A percentile compares a stretch with the other conserved stretches of the same genome.
Conservation (phyloP, 176 grass and related monocot genomes). For the Avena sativa region DNA sequence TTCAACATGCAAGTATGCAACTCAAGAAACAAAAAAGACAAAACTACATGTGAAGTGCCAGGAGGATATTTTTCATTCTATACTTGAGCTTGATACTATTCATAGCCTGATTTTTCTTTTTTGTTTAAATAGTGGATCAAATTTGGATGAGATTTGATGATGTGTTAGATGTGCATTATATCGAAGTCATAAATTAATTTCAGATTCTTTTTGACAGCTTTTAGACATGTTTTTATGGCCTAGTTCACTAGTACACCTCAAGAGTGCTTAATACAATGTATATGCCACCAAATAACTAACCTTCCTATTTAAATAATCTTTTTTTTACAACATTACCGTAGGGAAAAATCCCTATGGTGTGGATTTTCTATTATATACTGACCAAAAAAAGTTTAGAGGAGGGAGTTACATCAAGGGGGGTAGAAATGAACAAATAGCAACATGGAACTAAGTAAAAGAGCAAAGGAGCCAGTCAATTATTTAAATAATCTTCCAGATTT, state of each 20-base stretch:
- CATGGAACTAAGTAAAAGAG: too few species aligned
- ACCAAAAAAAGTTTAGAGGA: too few species aligned
- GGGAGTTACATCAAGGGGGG: too few species aligned
- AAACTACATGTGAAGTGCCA: neutral
- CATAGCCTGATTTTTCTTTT: neutral
- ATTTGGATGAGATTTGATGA: neutral
- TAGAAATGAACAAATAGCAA: too few species aligned
- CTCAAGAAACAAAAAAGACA: neutral
- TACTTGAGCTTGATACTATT: neutral
- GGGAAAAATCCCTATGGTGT: too few species aligned
- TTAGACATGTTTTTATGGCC: neutral
- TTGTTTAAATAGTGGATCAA: neutral
- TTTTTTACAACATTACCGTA: neutral
- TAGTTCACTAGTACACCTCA: neutral
- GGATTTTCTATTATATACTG: too few species aligned
- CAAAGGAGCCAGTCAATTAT: too few species aligned
- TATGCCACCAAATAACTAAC: neutral
- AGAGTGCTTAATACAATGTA: neutral
- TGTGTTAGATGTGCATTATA: neutral
- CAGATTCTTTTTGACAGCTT: neutral
- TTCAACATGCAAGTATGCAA: neutral
- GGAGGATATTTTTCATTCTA: neutral
- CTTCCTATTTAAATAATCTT: conserved; percentile 18
- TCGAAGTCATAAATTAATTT: neutral
- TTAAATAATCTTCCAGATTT: conserved; percentile 4